A percentile compares a stretch with the other conserved stretches of the same genome.
Evolutionary conservation across 1,284 basidiomycete species (phyloP).

Genomic region (Ceratobasidium sp.): DNA sequence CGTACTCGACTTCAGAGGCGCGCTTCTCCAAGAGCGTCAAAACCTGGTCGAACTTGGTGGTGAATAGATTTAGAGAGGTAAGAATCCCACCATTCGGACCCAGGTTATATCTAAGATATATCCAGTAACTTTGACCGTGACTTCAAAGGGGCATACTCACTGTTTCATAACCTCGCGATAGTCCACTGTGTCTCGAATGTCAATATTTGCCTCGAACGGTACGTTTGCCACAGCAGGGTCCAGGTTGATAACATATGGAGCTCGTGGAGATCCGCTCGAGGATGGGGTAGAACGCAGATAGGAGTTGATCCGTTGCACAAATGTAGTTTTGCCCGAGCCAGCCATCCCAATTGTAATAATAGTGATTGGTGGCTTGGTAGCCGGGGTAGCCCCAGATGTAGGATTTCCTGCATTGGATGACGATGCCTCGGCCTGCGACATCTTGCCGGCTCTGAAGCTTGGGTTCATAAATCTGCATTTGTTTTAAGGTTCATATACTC

Average conservation of each 20-base stretch:
- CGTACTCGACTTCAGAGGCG: conserved; percentile 86
- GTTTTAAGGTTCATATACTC: too few relatives aligned
- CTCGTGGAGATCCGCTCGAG: conserved; percentile 61
- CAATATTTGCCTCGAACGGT: conserved; percentile 96
- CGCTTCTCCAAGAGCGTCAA: conserved; percentile 92
- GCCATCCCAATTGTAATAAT: conserved; percentile 95
- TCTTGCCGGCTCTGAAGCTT: not conserved
- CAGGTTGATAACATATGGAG: conserved; percentile 96
- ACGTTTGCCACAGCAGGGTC: conserved; percentile 94
- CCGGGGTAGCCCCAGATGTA: conserved; percentile 3
- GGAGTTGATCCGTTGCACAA: conserved; percentile 93
- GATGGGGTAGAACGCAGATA: conserved; percentile 72
- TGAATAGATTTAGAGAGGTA: conserved; percentile 97
- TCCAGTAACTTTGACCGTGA: conserved; percentile 47
- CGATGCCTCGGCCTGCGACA: conserved; percentile 28
- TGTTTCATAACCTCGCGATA: conserved; percentile 99
- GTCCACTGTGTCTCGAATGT: conserved; percentile 97
- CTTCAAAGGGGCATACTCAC: conserved; percentile 65
- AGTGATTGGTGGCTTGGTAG: conserved; percentile 71
- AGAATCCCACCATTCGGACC: conserved; percentile 98
- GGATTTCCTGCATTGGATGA: conserved; percentile 16
- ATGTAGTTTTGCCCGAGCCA: conserved; percentile 95
- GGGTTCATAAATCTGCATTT: too few relatives aligned
- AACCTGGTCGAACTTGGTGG: conserved; percentile 99
- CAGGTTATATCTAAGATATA: conserved; percentile 85